Percentiles rank a stretch among this genome's conserved stretches.
Evolutionary conservation across 2,329 filamentous ascomycete genomes (phyloP).

Genomic region (Penicillium griseofulvum): DNA sequence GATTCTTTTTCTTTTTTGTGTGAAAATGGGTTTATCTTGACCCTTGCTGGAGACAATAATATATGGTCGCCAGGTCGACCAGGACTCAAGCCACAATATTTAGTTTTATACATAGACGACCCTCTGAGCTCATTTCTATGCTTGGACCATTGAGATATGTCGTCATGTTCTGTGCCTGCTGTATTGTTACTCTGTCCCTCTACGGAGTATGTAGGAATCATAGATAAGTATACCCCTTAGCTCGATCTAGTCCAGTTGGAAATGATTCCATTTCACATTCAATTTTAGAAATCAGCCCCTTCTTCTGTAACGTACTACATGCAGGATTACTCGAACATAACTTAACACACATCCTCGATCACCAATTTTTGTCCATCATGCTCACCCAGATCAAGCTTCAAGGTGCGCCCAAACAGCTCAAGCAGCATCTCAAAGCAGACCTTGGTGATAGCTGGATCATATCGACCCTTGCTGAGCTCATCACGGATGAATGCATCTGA

Average conservation of each 20-base stretch:
- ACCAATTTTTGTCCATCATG: conserved; percentile 59
- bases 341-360: conserved; percentile 70
- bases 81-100: not conserved
- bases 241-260: not conserved
- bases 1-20: not conserved
- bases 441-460: conserved; percentile 81
- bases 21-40: not conserved
- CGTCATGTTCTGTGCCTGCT: not conserved
- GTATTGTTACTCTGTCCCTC: not conserved
- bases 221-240: not conserved
- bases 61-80: conserved; percentile 9
- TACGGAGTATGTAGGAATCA: not conserved
- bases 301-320: not conserved
- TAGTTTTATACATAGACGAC: not conserved
- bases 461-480: conserved; percentile 88
- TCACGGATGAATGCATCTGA: conserved; percentile 85
- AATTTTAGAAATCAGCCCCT: not conserved
- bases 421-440: conserved; percentile 88
- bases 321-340: not conserved
- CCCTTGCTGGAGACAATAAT: conserved; percentile 1
- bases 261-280: not conserved
- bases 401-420: conserved; percentile 74
- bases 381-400: conserved; percentile 76
- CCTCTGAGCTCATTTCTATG: not conserved
- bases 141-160: not conserved